Evolutionary conservation across 352 stramenopile species (phyloP), one percentile per base, ranked within the genome.

Genomic region (Pythium folliculosum): DNA sequence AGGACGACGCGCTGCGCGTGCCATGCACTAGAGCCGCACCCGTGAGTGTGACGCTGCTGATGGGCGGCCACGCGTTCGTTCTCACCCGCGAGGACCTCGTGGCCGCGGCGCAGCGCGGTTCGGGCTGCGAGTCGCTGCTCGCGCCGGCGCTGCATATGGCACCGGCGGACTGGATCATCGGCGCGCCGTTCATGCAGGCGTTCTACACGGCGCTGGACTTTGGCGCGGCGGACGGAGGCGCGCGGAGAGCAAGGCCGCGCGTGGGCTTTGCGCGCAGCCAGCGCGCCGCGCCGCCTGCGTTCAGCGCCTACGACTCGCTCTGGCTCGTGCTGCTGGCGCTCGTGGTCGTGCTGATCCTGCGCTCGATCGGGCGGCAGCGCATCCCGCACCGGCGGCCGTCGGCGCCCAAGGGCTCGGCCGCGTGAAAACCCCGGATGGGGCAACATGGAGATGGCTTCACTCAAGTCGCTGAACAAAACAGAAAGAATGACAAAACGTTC

Each of bases 151-250:
- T 16, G 49, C 22, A 21, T 0, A 25, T 13, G 14, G 21, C 16
- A 38, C 37, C 49, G 16, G 52, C 52, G 1, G 52, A 68, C 27
- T 69, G 62, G 62, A 48, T 14, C n/a, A 54, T 69, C 10, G 62
- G 62, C 5, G 62, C 62, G 22, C 62, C 62, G 22, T 69, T 69
- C 35, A 58, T 69, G 44, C 52, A 69, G 35, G 53, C 53, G 19
- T 69, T 69, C 32, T 69, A 69, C 45, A 69, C 62, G 17, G 62
- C 62, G 3, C 53, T 69, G n/a, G 62, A 69, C 16, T 69, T 53
- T 50, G 62, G 62, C 19, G 53, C 57, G 7, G 5, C 5, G 7
- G 22, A n/a, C 5, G n/a, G 51, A 2, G 8, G 27, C 27, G 27
- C 27, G 3, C 27, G 27, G 27, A 32, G 27, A 32, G 27, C 22